phyloP scores from a whole-genome alignment of 78 protist species.

The Chrysochromulina parva region DNA sequence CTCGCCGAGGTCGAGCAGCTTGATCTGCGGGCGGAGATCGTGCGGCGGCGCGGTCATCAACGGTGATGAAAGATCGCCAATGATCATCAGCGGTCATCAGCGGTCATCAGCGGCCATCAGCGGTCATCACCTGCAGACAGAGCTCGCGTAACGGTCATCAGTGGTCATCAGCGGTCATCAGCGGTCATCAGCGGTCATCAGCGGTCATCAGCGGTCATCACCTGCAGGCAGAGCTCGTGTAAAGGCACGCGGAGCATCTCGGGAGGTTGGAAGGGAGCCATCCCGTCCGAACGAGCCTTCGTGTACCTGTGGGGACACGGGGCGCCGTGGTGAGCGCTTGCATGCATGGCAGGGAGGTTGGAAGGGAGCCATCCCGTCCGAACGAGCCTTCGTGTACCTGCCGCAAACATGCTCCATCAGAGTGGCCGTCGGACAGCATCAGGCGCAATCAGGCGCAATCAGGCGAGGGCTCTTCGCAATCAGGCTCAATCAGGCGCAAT shows the following conservation, averaged over 20 bases:
- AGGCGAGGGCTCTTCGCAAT: no score
- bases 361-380: neutral
- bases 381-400: neutral
- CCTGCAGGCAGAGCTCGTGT: constrained; percentile 74
- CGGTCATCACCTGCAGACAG: constrained; percentile 71
- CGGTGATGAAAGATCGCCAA: neutral
- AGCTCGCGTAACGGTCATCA: constrained; percentile 71
- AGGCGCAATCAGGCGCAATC: no score
- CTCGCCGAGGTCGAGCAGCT: constrained; percentile 49
- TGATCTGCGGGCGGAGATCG: constrained; percentile 68
- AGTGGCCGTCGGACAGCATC: no score
- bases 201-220: constrained; percentile 43
- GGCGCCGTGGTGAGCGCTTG: no score
- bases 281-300: neutral
- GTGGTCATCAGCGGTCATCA: neutral
- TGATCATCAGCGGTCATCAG: neutral
- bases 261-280: constrained; percentile 52
- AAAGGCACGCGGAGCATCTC: constrained; percentile 87
- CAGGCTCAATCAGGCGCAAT: no score
- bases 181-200: no score
- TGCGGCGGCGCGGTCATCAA: constrained; percentile 61
- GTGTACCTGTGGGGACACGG: neutral
- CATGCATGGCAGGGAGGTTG: constrained; percentile 46
- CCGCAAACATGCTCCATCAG: no score
- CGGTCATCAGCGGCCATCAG: neutral